These are phyloP conservation scores for Leccinum huronense DNA, from an alignment of 1,284 basidiomycete species.

Conservation along the genomic window DNA sequence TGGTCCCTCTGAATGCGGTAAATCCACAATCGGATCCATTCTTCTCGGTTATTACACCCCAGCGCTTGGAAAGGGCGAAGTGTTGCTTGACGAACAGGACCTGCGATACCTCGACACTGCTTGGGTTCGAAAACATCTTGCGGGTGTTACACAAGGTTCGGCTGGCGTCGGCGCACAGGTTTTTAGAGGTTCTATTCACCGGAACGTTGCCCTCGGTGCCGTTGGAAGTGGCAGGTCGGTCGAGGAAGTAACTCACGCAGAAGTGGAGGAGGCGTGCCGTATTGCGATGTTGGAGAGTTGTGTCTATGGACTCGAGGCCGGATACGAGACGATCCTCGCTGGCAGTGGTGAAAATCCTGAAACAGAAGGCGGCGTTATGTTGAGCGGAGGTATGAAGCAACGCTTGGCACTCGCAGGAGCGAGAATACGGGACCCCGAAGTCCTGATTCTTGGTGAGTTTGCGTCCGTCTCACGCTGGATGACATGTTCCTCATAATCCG, in stretches of 20 bases:
- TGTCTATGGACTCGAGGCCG: slow-evolving; percentile 76
- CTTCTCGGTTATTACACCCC: slow-evolving; percentile 79
- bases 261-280: slow-evolving; percentile 82
- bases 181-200: slow-evolving; percentile 61
- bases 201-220: slow-evolving; percentile 86
- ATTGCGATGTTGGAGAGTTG: slow-evolving; percentile 89
- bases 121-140: slow-evolving; percentile 74
- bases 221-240: slow-evolving; percentile 42
- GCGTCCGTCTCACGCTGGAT: slow-evolving; percentile 6
- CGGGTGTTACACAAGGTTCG: slow-evolving; percentile 73
- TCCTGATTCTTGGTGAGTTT: slow-evolving; percentile 85
- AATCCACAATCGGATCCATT: slow-evolving; percentile 76
- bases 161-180: slow-evolving; percentile 31
- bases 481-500: slow-evolving; percentile 8
- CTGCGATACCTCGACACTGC: slow-evolving; percentile 71
- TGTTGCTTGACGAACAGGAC: slow-evolving; percentile 84
- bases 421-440: slow-evolving; percentile 80
- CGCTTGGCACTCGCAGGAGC: slow-evolving; percentile 90
- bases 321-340: slow-evolving; percentile 79
- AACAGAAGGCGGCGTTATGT: slow-evolving; percentile 59
- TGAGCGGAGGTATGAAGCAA: slow-evolving; percentile 95
- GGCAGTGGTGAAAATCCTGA: slow-evolving; percentile 44
- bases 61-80: slow-evolving; percentile 45
- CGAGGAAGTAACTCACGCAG: slow-evolving; percentile 56
- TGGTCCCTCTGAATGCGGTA: slow-evolving; percentile 77